These are phyloP conservation scores for Alternaria angustiovoidea DNA, from an alignment of 2,329 filamentous ascomycete genomes.

Conservation along the genomic window DNA sequence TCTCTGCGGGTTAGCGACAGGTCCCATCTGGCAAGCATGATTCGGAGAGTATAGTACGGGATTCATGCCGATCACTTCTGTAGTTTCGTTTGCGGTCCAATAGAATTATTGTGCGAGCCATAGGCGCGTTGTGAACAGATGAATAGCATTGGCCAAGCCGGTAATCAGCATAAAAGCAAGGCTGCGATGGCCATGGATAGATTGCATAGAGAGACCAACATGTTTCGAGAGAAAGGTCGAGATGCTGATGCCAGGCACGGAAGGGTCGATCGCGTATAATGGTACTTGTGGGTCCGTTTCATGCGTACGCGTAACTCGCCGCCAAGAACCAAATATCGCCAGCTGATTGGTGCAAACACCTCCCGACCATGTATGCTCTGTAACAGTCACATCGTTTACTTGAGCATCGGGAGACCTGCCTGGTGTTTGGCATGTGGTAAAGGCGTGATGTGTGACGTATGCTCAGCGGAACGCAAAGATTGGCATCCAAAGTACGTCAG, in stretches of 20 bases:
- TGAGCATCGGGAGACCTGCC: neutral
- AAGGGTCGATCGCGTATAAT: slow-evolving; percentile 14
- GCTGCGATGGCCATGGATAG: slow-evolving; percentile 16
- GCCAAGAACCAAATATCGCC: slow-evolving; percentile 7
- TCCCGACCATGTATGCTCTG: slow-evolving; percentile 13
- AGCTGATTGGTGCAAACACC: slow-evolving; percentile 14
- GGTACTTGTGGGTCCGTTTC: slow-evolving; percentile 23
- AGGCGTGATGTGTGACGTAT: slow-evolving; percentile 2
- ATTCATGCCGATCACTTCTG: slow-evolving; percentile 18
- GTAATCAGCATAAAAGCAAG: neutral
- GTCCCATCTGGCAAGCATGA: slow-evolving; percentile 8
- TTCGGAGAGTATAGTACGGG: slow-evolving; percentile 6
- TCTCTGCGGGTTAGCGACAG: slow-evolving; percentile 12
- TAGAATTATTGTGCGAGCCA: neutral
- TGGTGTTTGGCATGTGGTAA: neutral
- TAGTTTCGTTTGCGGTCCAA: slow-evolving; percentile 20
- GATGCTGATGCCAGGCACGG: slow-evolving; percentile 4
- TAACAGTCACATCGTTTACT: slow-evolving; percentile 13
- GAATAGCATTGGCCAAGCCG: slow-evolving; percentile 8
- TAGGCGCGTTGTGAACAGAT: neutral
- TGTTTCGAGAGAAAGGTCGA: slow-evolving; percentile 13
- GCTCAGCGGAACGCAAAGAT: neutral
- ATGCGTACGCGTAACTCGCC: slow-evolving; percentile 14
- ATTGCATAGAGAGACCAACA: slow-evolving; percentile 9
- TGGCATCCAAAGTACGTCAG: neutral